phyloP scores from a whole-genome alignment of 2,329 filamentous ascomycete genomes.

The Phoma sp. region DNA sequence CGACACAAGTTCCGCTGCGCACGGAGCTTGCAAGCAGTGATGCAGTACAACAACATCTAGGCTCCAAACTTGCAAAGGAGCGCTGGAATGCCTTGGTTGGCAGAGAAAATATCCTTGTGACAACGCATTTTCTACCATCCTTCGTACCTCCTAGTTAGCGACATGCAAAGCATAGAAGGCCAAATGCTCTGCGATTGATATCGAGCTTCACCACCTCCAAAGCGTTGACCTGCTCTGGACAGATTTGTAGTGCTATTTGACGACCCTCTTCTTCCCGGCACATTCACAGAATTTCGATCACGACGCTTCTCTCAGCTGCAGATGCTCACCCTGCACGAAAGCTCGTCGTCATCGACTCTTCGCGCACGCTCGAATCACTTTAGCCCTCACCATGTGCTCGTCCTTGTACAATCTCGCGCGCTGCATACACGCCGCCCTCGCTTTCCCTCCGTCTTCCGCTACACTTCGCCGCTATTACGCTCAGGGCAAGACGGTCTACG shows the following conservation, averaged over 20 bases:
- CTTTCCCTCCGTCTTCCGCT: background rate
- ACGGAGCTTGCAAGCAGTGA: background rate
- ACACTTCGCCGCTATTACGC: background rate
- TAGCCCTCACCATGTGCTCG: background rate
- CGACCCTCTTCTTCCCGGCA: background rate
- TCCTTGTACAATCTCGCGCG: background rate
- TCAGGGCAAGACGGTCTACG: background rate
- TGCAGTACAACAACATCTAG: background rate
- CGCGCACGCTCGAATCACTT: background rate
- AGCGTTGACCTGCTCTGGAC: background rate
- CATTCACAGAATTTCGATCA: background rate
- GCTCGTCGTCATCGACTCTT: too few species aligned
- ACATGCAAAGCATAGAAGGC: background rate
- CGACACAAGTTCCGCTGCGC: background rate
- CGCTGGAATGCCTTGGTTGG: background rate
- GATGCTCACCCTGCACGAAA: background rate
- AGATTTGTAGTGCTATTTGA: background rate
- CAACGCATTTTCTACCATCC: background rate
- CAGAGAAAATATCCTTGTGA: background rate
- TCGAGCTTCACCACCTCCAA: background rate
- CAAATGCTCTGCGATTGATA: background rate
- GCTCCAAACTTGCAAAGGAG: background rate
- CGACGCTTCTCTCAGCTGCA: background rate
- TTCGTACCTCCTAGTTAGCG: background rate
- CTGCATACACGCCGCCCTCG: background rate